phyloP scores from a whole-genome alignment of 805 yeast genomes.

The Clavispora fructus region DNA sequence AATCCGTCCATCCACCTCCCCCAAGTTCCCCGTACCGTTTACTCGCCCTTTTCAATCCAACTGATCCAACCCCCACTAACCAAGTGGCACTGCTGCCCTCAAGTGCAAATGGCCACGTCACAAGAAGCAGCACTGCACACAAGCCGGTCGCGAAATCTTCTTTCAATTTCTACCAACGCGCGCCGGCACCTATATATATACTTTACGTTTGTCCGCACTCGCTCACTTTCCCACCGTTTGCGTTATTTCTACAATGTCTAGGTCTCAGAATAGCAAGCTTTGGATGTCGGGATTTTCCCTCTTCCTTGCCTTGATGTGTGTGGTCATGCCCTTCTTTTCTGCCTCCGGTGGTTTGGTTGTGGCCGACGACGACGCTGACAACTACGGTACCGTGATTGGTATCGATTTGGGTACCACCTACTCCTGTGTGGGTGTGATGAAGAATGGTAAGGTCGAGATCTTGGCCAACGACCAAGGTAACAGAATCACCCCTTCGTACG shows the following conservation, averaged over 20 bases:
- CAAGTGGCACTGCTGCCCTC: neutral
- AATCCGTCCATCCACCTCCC: too few species aligned
- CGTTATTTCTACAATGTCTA: slow-evolving; percentile 3
- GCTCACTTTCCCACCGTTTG: neutral
- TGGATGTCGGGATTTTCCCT: slow-evolving; percentile 26
- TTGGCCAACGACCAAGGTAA: slow-evolving; percentile 98
- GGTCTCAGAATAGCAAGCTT: slow-evolving; percentile 8
- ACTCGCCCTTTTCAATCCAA: too few species aligned
- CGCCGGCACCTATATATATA: slow-evolving; percentile 8
- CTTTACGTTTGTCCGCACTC: neutral
- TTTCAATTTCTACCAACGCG: slow-evolving; percentile 11
- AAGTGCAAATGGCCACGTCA: slow-evolving; percentile 12
- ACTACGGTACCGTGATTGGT: slow-evolving; percentile 74
- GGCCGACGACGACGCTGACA: slow-evolving; percentile 27
- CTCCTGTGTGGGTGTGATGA: slow-evolving; percentile 94
- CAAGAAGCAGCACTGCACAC: slow-evolving; percentile 7
- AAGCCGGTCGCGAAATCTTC: slow-evolving; percentile 7
- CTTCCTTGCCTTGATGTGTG: slow-evolving; percentile 29
- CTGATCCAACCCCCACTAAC: too few species aligned
- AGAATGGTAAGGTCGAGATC: slow-evolving; percentile 89
- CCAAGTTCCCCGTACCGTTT: too few species aligned
- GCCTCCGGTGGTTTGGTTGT: slow-evolving; percentile 17
- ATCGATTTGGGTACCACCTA: slow-evolving; percentile 95
- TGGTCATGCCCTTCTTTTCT: slow-evolving; percentile 34
- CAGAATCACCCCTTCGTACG: slow-evolving; percentile 96